phyloP scores from a whole-genome alignment of 306 rosid species.

The Cucumis hystrix region DNA sequence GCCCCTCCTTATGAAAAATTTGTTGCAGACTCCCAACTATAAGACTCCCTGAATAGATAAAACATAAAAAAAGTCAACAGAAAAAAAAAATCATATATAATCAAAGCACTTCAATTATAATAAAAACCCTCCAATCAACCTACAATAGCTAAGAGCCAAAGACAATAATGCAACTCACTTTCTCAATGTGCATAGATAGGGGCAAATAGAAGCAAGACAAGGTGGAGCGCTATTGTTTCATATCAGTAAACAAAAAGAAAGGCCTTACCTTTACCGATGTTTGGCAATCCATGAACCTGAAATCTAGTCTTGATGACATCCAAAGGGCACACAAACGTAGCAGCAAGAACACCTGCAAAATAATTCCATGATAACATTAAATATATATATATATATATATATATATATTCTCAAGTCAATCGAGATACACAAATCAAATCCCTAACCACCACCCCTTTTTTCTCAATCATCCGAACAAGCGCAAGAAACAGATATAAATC shows the following conservation, averaged over 20 bases:
- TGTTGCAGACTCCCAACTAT: slow-evolving; percentile 67
- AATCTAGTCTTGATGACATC: slow-evolving; percentile 83
- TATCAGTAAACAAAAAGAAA: neutral
- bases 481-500: neutral
- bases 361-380: neutral
- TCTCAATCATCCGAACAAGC: neutral
- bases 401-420: neutral
- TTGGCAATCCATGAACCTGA: slow-evolving; percentile 66
- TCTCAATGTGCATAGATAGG: neutral
- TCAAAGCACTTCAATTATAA: neutral
- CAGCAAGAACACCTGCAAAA: slow-evolving; percentile 56
- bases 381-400: too few species aligned
- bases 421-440: neutral
- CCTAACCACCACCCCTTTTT: neutral
- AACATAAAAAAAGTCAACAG: neutral
- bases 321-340: slow-evolving; percentile 78
- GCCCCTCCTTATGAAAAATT: slow-evolving; percentile 65
- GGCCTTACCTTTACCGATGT: slow-evolving; percentile 19
- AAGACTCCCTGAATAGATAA: slow-evolving; percentile 41
- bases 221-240: neutral
- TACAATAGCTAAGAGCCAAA: neutral
- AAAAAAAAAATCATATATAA: neutral
- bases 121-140: neutral
- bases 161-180: neutral
- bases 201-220: neutral